phyloP scores from a whole-genome alignment of 164 flowering plant genomes.

The Magnolia kwangsiensis region DNA sequence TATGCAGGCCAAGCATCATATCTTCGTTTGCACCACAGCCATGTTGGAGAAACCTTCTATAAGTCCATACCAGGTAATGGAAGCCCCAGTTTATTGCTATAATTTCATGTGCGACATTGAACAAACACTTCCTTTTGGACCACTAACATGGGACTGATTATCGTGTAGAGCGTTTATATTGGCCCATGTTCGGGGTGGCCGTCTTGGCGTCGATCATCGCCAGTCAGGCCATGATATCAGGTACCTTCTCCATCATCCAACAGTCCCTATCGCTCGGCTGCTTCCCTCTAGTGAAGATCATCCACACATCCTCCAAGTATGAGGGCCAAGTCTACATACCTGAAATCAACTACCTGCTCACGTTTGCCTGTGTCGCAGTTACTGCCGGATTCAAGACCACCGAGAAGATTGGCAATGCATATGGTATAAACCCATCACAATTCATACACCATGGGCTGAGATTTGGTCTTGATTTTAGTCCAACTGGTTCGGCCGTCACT shows the following conservation, averaged over 20 bases:
- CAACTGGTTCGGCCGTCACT: too few relatives aligned
- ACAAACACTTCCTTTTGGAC: background rate
- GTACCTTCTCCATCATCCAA: conserved; percentile 54
- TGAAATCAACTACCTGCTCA: conserved; percentile 53
- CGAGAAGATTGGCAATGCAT: conserved; percentile 27
- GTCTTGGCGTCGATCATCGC: conserved; percentile 69
- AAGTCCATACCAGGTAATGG: conserved; percentile 55
- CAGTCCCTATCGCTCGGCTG: conserved; percentile 55
- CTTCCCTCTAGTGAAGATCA: conserved; percentile 55
- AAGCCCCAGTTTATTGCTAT: background rate
- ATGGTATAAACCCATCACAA: conserved; percentile 13
- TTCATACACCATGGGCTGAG: background rate
- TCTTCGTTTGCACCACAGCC: conserved; percentile 36
- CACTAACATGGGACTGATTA: background rate
- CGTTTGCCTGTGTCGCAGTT: conserved; percentile 22
- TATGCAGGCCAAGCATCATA: conserved; percentile 72
- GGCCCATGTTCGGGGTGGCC: conserved; percentile 77
- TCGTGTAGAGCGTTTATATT: conserved; percentile 37
- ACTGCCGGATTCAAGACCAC: conserved; percentile 25
- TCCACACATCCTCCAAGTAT: conserved; percentile 54
- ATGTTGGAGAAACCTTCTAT: conserved; percentile 44
- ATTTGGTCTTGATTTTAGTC: too few relatives aligned
- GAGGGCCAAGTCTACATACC: conserved; percentile 44
- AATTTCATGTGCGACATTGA: background rate
- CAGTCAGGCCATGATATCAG: conserved; percentile 69